phyloP scores from a whole-genome alignment of 345 rosid genomes.

The Arabidopsis suecica region DNA sequence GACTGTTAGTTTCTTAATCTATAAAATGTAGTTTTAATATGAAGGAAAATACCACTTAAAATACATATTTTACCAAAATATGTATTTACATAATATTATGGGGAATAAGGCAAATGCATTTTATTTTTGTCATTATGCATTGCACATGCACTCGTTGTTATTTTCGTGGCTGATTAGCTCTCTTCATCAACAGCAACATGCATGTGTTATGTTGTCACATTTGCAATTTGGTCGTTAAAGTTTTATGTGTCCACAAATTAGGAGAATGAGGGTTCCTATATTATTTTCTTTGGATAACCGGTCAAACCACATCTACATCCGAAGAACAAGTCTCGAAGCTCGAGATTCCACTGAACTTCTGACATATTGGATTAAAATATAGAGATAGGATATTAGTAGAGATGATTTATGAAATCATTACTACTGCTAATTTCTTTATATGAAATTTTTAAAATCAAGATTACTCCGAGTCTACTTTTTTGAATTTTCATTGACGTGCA shows the following conservation, averaged over 20 bases:
- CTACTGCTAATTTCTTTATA: neutral
- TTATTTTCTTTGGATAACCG: too few relatives aligned
- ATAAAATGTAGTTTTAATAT: too few relatives aligned
- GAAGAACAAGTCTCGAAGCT: constrained; percentile 37
- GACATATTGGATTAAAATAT: constrained; percentile 2
- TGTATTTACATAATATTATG: neutral
- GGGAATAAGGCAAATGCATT: neutral
- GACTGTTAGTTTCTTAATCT: neutral
- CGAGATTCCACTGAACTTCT: constrained; percentile 41
- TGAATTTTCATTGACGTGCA: neutral
- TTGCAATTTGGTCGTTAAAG: neutral
- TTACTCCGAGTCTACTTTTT: neutral
- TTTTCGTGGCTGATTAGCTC: neutral
- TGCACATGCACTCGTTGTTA: neutral
- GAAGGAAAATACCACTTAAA: neutral
- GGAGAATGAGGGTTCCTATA: neutral
- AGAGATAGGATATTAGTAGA: neutral
- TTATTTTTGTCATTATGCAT: too few relatives aligned
- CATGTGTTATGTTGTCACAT: neutral
- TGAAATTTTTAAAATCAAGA: neutral
- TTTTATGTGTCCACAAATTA: neutral
- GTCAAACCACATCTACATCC: neutral
- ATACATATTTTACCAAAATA: neutral
- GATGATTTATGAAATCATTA: neutral
- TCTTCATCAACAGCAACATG: neutral